phyloP scores from a whole-genome alignment of 208 protist genomes.

The Herpetomonas muscarum region DNA sequence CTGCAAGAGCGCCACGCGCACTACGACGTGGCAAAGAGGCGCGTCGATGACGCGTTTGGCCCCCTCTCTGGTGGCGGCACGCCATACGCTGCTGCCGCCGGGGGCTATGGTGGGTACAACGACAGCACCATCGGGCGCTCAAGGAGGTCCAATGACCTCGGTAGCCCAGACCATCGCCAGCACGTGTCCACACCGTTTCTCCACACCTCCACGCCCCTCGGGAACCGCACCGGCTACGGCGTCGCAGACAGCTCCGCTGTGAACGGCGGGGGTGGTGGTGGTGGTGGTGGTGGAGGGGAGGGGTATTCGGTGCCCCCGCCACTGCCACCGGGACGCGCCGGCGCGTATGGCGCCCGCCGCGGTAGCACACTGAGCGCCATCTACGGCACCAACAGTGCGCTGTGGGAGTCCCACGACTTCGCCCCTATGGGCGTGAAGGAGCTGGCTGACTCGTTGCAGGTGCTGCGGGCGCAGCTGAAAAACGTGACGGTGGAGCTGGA shows the following conservation, averaged over 20 bases:
- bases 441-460: not conserved
- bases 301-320: conserved; percentile 18
- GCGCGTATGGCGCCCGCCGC: too few species aligned
- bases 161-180: not conserved
- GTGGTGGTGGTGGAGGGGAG: not conserved
- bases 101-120: not conserved
- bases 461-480: conserved; percentile 47
- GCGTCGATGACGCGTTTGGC: conserved; percentile 20
- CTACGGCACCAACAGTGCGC: not conserved
- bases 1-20: conserved; percentile 34
- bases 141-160: too few species aligned
- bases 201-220: not conserved
- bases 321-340: conserved; percentile 19
- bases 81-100: not conserved
- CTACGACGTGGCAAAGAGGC: conserved; percentile 28
- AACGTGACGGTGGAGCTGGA: conserved; percentile 59
- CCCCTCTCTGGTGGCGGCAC: too few species aligned
- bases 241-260: not conserved
- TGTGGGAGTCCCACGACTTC: not conserved
- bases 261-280: too few species aligned
- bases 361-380: not conserved
- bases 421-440: not conserved
- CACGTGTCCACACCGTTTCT: not conserved
- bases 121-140: not conserved
- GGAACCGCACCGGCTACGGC: not conserved